phyloP scores from a whole-genome alignment of 768 basidiomycete genomes.

The Lenzites betulinus region DNA sequence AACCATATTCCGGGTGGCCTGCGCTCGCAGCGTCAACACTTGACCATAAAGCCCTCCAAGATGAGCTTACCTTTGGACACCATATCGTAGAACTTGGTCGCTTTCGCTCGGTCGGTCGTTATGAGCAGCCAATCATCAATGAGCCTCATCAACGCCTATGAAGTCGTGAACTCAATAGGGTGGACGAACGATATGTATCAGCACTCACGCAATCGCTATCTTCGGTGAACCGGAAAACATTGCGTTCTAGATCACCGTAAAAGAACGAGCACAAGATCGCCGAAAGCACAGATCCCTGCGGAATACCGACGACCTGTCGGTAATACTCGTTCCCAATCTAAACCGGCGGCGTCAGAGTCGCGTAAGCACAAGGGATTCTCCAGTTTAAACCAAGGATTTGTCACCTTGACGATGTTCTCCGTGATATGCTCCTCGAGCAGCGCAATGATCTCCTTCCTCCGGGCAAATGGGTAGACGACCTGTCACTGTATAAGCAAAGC shows the following conservation, averaged over 20 bases:
- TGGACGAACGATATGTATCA: neutral
- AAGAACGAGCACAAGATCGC: constrained; percentile 92
- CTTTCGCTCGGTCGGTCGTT: constrained; percentile 63
- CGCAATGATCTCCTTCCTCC: constrained; percentile 61
- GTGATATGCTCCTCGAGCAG: constrained; percentile 89
- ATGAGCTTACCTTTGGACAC: constrained; percentile 66
- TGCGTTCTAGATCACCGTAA: constrained; percentile 87
- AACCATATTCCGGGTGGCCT: constrained; percentile 96
- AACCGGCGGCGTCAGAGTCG: neutral
- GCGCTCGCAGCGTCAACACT: neutral
- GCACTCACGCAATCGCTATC: constrained; percentile 63
- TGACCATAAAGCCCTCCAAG: neutral
- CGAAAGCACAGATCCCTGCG: constrained; percentile 97
- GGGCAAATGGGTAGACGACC: constrained; percentile 56
- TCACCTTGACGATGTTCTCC: constrained; percentile 88
- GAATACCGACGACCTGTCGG: constrained; percentile 91
- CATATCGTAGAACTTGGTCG: constrained; percentile 65
- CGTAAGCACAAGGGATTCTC: too few species aligned
- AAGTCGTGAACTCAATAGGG: neutral
- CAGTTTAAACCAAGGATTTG: too few species aligned
- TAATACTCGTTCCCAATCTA: constrained; percentile 84
- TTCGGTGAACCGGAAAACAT: constrained; percentile 51
- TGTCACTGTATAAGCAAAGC: constrained; percentile 23
- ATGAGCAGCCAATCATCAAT: constrained; percentile 96
- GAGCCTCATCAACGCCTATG: constrained; percentile 79